Conservation (phyloP, 495 filamentous ascomycete genomes). For the Lepidopterella palustris region DNA sequence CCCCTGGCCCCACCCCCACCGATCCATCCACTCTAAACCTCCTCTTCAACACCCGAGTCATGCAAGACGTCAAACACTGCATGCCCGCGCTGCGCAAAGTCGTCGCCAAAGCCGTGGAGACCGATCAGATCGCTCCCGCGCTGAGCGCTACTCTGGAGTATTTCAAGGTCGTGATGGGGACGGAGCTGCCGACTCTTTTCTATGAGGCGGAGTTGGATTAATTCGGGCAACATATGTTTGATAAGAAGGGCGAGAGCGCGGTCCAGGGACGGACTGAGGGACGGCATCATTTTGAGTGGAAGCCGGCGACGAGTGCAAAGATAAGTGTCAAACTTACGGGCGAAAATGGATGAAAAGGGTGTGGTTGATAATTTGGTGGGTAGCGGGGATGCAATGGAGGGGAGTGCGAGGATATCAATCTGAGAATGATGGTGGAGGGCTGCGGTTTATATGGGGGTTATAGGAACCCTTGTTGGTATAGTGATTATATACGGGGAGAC, state of each 20-base stretch:
- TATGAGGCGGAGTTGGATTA: constrained; percentile 73
- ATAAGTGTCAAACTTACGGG: too few species aligned
- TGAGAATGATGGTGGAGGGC: too few species aligned
- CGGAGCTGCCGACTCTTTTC: constrained; percentile 53
- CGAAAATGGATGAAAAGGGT: too few species aligned
- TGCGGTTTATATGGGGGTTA: too few species aligned
- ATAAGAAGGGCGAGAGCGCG: constrained; percentile 44
- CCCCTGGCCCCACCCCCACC: constrained; percentile 15
- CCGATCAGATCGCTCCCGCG: constrained; percentile 59
- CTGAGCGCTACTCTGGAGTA: constrained; percentile 63
- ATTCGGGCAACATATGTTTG: constrained; percentile 66
- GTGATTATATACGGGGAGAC: too few species aligned
- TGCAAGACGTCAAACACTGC: constrained; percentile 47
- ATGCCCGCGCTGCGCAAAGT: constrained; percentile 51
- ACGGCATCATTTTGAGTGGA: constrained; percentile 54
- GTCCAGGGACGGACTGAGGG: constrained; percentile 46
- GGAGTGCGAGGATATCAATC: too few species aligned
- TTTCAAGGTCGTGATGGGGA: constrained; percentile 56
- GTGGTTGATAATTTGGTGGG: too few species aligned
- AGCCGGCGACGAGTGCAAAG: constrained; percentile 38
- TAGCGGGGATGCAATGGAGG: too few species aligned
- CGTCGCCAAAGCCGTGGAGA: constrained; percentile 50
- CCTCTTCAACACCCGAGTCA: constrained; percentile 45
- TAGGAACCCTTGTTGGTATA: too few species aligned
- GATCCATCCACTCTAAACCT: constrained; percentile 36